Percentiles rank a stretch among this genome's conserved stretches.
These are phyloP conservation scores for Malus hybrid DNA, from an alignment of 331 rosid species.

Conservation along the genomic window DNA sequence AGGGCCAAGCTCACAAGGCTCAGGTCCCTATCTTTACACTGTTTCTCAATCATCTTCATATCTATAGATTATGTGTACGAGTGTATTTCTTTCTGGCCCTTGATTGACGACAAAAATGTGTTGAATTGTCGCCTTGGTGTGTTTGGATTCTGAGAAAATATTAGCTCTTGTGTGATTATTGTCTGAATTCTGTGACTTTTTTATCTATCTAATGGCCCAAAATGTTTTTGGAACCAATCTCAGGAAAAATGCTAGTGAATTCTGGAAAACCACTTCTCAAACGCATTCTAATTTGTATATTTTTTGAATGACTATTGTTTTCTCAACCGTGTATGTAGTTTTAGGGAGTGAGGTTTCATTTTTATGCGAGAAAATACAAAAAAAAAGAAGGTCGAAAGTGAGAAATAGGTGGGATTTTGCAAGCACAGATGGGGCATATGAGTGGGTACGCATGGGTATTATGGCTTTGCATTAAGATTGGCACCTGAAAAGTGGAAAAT, in stretches of 20 bases:
- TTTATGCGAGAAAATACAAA: too few species aligned
- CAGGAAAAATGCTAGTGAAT: too few species aligned
- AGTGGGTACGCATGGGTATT: too few species aligned
- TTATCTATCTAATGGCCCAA: too few species aligned
- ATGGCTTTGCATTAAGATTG: too few species aligned
- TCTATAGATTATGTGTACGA: neutral
- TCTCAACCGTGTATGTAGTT: neutral
- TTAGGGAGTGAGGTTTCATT: neutral
- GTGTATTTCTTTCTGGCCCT: neutral
- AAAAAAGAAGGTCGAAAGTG: too few species aligned
- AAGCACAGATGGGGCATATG: too few species aligned
- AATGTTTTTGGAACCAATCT: too few species aligned
- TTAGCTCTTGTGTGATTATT: neutral
- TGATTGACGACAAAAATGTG: neutral
- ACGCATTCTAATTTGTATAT: neutral
- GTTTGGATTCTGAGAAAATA: neutral
- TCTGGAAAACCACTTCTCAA: too few species aligned
- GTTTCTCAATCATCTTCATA: neutral
- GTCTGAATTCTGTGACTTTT: neutral
- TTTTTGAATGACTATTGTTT: neutral
- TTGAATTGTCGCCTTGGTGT: neutral
- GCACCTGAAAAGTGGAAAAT: too few species aligned
- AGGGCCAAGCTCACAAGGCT: conserved; percentile 21
- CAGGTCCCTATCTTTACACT: neutral
- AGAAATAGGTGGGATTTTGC: too few species aligned